Percentiles rank a stretch among this genome's conserved stretches.
These are phyloP conservation scores for Blepharisma japonicum DNA, from an alignment of 73 alveolate genomes.

Conservation along the genomic window DNA sequence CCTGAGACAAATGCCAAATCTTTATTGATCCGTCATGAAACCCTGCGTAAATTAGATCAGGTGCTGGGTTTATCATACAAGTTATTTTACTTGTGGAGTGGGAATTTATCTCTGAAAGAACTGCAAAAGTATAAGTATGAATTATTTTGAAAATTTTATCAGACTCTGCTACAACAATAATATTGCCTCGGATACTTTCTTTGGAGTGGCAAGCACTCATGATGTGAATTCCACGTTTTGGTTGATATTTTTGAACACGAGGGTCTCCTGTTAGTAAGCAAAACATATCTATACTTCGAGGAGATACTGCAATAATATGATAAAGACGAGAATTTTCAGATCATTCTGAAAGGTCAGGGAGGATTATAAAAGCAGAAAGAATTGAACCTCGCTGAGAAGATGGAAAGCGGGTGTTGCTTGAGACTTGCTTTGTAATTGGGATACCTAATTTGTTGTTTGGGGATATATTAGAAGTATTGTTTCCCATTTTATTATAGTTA, in stretches of 20 bases:
- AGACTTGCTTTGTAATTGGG: background rate
- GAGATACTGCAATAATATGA: background rate
- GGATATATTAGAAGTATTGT: no score
- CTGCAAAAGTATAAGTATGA: background rate
- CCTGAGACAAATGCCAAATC: background rate
- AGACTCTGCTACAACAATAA: slow-evolving; percentile 1
- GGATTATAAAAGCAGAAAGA: background rate
- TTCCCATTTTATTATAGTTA: no score
- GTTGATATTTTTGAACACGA: no score
- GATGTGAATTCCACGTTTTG: no score
- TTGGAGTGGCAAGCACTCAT: no score
- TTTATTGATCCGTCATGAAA: background rate
- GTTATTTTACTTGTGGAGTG: background rate
- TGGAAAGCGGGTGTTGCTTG: background rate
- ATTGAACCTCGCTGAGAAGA: background rate
- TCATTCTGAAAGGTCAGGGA: background rate
- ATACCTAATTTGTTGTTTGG: slow-evolving; percentile 2
- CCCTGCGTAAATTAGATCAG: slow-evolving; percentile 23
- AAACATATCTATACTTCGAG: background rate
- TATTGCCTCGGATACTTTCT: no score
- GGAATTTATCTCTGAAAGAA: background rate
- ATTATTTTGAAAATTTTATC: background rate
- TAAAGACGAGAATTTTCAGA: background rate
- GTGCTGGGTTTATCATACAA: slow-evolving; percentile 4
- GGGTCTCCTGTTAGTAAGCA: slow-evolving; percentile 8